Evolutionary conservation across 2,329 filamentous ascomycete genomes (phyloP), one percentile per base, ranked within the genome.

Genomic region (Didymella keratinophila): DNA sequence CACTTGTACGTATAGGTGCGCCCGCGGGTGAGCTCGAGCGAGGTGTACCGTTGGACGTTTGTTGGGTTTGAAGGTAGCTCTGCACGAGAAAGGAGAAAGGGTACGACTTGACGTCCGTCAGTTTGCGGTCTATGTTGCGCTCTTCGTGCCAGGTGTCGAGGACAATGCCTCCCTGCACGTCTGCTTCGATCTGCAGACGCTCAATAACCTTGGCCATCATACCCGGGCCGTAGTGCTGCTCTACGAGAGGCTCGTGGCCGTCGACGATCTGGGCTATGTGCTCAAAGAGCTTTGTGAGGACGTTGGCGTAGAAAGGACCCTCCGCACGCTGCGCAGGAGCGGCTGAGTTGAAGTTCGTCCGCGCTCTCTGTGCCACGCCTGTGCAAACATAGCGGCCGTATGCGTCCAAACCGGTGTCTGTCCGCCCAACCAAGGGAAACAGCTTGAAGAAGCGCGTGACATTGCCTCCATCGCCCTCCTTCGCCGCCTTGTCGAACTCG

Each of bases 391-490:
- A 99, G 66, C 89, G 87, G 1, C 95, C 95, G 75, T 99, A 99
- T 3, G 97, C 92, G 77, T 99, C 94, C 56, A 99, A 78, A 0
- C 95, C 95, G 8, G 94, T 91, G 54, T 96, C 91, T 2, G 92
- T 89, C 61, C 93, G 86, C 14, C 91, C 93, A 72, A 99, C 97
- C 34, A 99, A 81, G 16, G 95, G 95, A 70, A 99, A 99, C 36
- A 99, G 82, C 80, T 99, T 99, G 81, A 99, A 99, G 81, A 99
- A 99, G 41, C 95, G 84, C 1, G 95, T 97, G 52, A 99, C 92
- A 74, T 91, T 92, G 23, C 91, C 86, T 3, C 92, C 93, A 70
- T 98, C 93, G n/a, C 86, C 89, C 41, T 95, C 93, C 61, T 86
- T 85, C 2, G 93, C 91, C 0, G 95, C 95, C 76, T 90, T 95